These are phyloP conservation scores for Physcia stellaris DNA, from an alignment of 495 filamentous ascomycete genomes.

Conservation along the genomic window DNA sequence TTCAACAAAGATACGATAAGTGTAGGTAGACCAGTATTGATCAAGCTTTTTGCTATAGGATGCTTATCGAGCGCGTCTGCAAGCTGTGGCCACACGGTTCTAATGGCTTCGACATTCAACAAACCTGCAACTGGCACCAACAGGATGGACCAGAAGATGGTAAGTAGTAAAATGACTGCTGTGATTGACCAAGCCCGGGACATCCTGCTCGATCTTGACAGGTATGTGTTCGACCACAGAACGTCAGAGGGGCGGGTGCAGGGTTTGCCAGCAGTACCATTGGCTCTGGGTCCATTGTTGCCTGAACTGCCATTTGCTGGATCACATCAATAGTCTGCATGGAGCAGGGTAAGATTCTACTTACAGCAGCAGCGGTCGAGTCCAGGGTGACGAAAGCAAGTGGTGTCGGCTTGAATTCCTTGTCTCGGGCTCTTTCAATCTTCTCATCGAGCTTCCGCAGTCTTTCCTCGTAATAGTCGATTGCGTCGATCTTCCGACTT, in stretches of 20 bases:
- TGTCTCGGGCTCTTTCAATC: constrained; percentile 54
- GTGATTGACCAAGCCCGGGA: constrained; percentile 71
- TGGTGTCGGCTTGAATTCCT: constrained; percentile 63
- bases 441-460: constrained; percentile 69
- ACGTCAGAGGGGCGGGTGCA: constrained; percentile 83
- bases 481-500: constrained; percentile 67
- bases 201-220: constrained; percentile 61
- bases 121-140: constrained; percentile 68
- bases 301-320: constrained; percentile 84
- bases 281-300: constrained; percentile 77
- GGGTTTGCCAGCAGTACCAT: constrained; percentile 71
- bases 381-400: constrained; percentile 96
- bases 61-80: constrained; percentile 52
- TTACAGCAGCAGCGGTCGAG: constrained; percentile 63
- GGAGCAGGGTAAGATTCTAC: background rate
- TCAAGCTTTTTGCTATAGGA: constrained; percentile 54
- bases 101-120: constrained; percentile 64
- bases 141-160: constrained; percentile 79
- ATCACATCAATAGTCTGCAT: constrained; percentile 2
- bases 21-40: constrained; percentile 81
- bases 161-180: constrained; percentile 62
- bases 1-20: constrained; percentile 72
- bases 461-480: constrained; percentile 84
- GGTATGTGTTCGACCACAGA: constrained; percentile 85
- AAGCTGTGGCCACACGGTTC: constrained; percentile 56